phyloP scores from a whole-genome alignment of 352 stramenopile species.

The Globisporangium emineosum region DNA sequence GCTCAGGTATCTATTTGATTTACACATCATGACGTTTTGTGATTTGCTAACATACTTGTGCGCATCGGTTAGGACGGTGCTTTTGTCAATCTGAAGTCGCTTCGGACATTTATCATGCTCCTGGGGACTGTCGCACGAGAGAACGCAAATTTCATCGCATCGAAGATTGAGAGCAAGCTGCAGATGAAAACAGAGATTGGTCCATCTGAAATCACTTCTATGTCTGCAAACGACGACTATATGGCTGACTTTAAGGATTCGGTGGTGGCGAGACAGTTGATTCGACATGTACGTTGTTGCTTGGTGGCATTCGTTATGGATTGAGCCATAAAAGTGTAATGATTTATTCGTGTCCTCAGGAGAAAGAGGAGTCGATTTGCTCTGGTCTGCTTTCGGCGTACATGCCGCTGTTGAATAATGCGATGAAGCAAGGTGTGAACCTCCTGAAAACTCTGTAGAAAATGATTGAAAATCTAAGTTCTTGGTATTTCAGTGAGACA shows the following conservation, averaged over 20 bases:
- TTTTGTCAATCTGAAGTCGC: not conserved
- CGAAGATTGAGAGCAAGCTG: not conserved
- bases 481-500: not conserved
- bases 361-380: not conserved
- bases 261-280: not conserved
- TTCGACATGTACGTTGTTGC: not conserved
- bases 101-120: not conserved
- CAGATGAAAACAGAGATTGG: not conserved
- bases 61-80: not conserved
- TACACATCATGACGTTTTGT: not conserved
- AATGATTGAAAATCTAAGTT: not conserved
- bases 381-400: not conserved
- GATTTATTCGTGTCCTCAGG: not conserved
- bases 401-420: not conserved
- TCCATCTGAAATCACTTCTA: not conserved
- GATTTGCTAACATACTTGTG: not conserved
- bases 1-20: not conserved
- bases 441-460: not conserved
- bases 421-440: not conserved
- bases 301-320: not conserved
- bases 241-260: not conserved
- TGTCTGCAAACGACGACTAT: not conserved
- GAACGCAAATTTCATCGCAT: not conserved
- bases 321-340: not conserved
- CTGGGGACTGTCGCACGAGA: not conserved